Percentiles rank a stretch among this genome's conserved stretches.
Evolutionary conservation across 495 filamentous ascomycete species (phyloP).

Genomic region (Hyaloscypha hepaticicola): DNA sequence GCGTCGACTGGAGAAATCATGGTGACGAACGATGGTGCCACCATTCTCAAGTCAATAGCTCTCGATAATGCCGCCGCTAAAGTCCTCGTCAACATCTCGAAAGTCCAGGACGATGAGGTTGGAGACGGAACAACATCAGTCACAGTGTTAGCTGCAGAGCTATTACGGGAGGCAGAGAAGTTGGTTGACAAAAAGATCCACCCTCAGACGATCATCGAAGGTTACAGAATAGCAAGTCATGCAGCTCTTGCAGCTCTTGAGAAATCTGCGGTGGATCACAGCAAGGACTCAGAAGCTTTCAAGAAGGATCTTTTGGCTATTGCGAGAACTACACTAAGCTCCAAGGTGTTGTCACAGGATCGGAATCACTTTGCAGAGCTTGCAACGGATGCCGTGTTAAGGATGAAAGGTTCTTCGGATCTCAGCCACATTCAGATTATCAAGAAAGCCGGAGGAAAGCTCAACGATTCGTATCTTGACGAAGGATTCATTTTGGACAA

Average conservation of each 20-base stretch:
- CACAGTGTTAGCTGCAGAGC: conserved; percentile 89
- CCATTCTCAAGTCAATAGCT: conserved; percentile 97
- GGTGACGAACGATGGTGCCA: conserved; percentile 98
- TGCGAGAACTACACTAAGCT: conserved; percentile 94
- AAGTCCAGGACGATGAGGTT: conserved; percentile 98
- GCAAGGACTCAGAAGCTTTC: conserved; percentile 76
- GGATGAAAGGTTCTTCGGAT: conserved; percentile 88
- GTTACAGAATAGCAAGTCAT: conserved; percentile 92
- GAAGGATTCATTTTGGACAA: conserved; percentile 99
- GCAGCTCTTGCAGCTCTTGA: conserved; percentile 84
- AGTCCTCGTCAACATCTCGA: conserved; percentile 97
- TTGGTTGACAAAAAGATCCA: conserved; percentile 97
- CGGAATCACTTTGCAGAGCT: conserved; percentile 87
- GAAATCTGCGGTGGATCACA: conserved; percentile 84
- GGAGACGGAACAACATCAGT: conserved; percentile 93
- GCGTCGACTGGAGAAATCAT: conserved; percentile 97
- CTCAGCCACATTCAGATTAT: conserved; percentile 98
- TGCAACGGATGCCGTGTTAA: conserved; percentile 88
- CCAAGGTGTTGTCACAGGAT: conserved; percentile 94
- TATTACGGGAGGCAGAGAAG: conserved; percentile 94
- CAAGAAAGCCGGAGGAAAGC: conserved; percentile 97
- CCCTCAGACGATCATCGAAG: conserved; percentile 98
- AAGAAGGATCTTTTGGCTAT: conserved; percentile 87
- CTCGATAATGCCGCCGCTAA: conserved; percentile 98
- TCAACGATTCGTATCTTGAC: conserved; percentile 95